Percentiles rank a stretch among this genome's conserved stretches.
These are phyloP conservation scores for Pyricularia pennisetigena DNA, from an alignment of 2,329 filamentous ascomycete genomes.

Conservation along the genomic window DNA sequence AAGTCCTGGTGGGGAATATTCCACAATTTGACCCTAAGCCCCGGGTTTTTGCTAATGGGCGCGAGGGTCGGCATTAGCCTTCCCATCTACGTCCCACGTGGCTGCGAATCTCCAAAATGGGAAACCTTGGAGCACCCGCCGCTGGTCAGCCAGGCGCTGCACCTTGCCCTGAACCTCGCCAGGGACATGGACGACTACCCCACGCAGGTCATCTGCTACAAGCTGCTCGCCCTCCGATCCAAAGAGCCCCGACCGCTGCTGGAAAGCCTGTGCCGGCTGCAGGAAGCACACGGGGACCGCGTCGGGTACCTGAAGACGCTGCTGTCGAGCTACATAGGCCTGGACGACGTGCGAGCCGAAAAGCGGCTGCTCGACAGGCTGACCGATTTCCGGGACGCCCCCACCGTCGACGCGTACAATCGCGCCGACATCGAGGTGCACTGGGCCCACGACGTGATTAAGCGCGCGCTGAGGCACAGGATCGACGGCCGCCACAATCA, in stretches of 20 bases:
- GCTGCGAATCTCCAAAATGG: neutral
- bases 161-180: neutral
- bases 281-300: conserved; percentile 1
- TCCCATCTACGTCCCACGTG: neutral
- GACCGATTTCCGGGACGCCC: neutral
- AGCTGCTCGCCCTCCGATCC: conserved; percentile 3
- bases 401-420: neutral
- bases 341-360: conserved; percentile 7
- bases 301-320: neutral
- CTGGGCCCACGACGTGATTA: neutral
- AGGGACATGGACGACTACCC: conserved; percentile 4
- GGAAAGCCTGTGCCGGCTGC: neutral
- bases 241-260: neutral
- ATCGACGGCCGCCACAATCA: neutral
- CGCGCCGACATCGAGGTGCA: neutral
- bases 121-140: neutral
- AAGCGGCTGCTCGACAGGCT: conserved; percentile 1
- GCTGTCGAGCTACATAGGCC: conserved; percentile 8
- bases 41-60: neutral
- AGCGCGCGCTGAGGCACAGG: neutral
- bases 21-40: neutral
- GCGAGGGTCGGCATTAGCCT: neutral
- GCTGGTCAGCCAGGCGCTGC: neutral
- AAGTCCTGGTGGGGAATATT: neutral
- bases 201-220: conserved; percentile 4